phyloP scores from a whole-genome alignment of 495 filamentous ascomycete genomes.

The Penicillium pulvis region DNA sequence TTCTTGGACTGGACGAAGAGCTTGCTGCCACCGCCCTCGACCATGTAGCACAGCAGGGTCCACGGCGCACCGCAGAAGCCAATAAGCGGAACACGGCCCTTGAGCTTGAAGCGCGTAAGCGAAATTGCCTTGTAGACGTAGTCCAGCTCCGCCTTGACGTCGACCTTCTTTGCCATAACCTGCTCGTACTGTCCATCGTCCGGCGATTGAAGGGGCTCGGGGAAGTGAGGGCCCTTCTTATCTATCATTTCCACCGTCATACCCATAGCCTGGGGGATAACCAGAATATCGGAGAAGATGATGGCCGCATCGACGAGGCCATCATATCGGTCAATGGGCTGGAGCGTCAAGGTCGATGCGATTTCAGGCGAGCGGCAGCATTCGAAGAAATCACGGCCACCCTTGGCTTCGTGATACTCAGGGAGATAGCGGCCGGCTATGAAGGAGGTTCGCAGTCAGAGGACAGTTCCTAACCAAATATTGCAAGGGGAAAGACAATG shows the following conservation, averaged over 20 bases:
- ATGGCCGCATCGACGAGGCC: slow-evolving; percentile 95
- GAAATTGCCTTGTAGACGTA: slow-evolving; percentile 97
- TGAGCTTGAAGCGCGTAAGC: slow-evolving; percentile 82
- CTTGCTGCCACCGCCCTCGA: slow-evolving; percentile 94
- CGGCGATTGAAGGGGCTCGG: slow-evolving; percentile 75
- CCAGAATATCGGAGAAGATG: slow-evolving; percentile 98
- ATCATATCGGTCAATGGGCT: slow-evolving; percentile 88
- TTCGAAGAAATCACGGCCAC: slow-evolving; percentile 87
- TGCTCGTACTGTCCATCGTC: slow-evolving; percentile 78
- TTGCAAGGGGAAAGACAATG: not conserved
- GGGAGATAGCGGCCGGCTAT: slow-evolving; percentile 94
- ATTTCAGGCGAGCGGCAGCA: slow-evolving; percentile 93
- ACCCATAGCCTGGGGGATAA: slow-evolving; percentile 96
- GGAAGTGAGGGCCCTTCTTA: slow-evolving; percentile 93
- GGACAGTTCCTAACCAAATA: not conserved
- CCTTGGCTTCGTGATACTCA: slow-evolving; percentile 96
- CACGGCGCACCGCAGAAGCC: slow-evolving; percentile 98
- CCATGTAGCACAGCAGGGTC: slow-evolving; percentile 98
- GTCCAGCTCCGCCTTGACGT: slow-evolving; percentile 79
- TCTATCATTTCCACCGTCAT: slow-evolving; percentile 97
- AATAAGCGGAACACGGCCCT: slow-evolving; percentile 86
- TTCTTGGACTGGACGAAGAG: slow-evolving; percentile 89
- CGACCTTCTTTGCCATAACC: slow-evolving; percentile 74
- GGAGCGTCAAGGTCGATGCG: slow-evolving; percentile 86
- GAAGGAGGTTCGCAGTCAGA: slow-evolving; percentile 16